Percentiles rank a stretch among this genome's conserved stretches.
Conservation (phyloP, 441 rosid genomes). For the Gossypium lobatum region DNA sequence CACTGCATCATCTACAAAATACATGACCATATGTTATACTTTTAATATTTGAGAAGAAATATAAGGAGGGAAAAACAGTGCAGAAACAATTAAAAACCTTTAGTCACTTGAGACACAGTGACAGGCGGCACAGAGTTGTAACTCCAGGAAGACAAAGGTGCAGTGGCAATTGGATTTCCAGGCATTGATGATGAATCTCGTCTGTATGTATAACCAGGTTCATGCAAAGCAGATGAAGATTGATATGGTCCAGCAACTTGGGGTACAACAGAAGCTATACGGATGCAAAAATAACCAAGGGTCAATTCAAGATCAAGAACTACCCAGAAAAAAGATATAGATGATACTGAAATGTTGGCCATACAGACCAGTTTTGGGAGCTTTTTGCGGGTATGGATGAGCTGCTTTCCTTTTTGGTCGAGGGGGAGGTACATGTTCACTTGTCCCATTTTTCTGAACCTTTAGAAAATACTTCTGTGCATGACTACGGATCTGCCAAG, state of each 20-base stretch:
- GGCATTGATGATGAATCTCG: constrained; percentile 41
- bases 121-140: constrained; percentile 28
- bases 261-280: constrained; percentile 37
- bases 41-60: not conserved
- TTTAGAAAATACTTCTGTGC: constrained; percentile 91
- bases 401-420: constrained; percentile 91
- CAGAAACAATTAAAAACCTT: constrained; percentile 34
- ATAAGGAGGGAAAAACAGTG: not conserved
- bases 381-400: constrained; percentile 93
- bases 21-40: not conserved
- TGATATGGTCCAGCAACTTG: constrained; percentile 39
- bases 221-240: constrained; percentile 44
- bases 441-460: constrained; percentile 89
- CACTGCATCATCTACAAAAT: constrained; percentile 33
- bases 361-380: constrained; percentile 55
- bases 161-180: constrained; percentile 29
- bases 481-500: constrained; percentile 87
- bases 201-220: constrained; percentile 33
- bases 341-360: not conserved
- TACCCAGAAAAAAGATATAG: not conserved
- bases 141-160: constrained; percentile 44
- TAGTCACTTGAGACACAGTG: constrained; percentile 29
- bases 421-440: constrained; percentile 93
- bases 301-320: constrained; percentile 15
- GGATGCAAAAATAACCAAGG: constrained; percentile 1